Base-by-base conservation (phyloP, 805 yeast species). In the Zygoascus ofunaensis region DNA sequence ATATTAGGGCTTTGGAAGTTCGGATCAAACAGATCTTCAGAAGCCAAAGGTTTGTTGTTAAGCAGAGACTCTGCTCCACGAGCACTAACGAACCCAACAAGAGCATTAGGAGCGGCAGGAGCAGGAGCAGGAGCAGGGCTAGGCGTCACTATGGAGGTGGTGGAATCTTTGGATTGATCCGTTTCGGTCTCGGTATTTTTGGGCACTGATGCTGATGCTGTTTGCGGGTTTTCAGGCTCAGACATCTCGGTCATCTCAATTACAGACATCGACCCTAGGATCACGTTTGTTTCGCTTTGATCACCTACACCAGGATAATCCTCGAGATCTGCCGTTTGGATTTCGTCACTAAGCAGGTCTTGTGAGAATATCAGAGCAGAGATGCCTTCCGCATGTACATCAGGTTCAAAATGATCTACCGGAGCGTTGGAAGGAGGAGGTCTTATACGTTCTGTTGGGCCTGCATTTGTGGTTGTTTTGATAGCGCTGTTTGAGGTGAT, bases 41-140 rank as follows among this genome's bases (percentile, higher is more conserved):
- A 43, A 21, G 57, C 48, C 14, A 58, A 23, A 3, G 53, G 50
- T 22, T 44, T 32, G 24, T 53, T 52, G 10, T 49, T 45, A 32
- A 58, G 62, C 14, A 56, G 47, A 4, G 49, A 50, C 30, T 51
- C 54, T 4, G 62, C 62, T 1, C 54, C 60, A 3, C 61, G 45
- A 5, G 59, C 62, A 41, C 54, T 51, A 23, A 55, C 56, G 42
- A 53, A 58, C 38, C 41, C 46, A 15, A 45, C 41, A 10, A 51
- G 53, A 15, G 54, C 45, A 3, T 19, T 28, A 2, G 22, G 21
- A 8, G 26, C 26, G 14, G 38, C 22, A 5, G 40, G 32, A 15
- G 18, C 28, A 4, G 41, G 22, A 19, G 36, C 26, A 14, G 21
- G 12, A 5, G 42, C 15, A 19, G 14, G 10, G 12, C 10, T 12